Percentiles rank a stretch among this genome's conserved stretches.
phyloP scores from a whole-genome alignment of 768 basidiomycete species.

The Termitomyces sp. region DNA sequence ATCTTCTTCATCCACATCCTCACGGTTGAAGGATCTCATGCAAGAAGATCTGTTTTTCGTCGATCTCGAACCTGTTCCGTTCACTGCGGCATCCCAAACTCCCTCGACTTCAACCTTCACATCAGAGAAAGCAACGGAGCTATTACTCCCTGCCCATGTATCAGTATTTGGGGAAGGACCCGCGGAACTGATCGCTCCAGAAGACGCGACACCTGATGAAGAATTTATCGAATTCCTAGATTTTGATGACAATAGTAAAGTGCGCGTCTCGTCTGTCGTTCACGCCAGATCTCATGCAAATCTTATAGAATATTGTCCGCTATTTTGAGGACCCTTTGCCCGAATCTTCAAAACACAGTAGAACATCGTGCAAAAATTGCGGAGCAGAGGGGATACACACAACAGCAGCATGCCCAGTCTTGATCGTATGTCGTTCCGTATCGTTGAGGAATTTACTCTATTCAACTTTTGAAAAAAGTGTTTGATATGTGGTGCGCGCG shows the following conservation, averaged over 20 bases:
- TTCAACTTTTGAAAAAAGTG: conserved; percentile 41
- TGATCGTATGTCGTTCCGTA: conserved; percentile 49
- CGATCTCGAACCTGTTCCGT: conserved; percentile 37
- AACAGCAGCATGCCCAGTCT: conserved; percentile 60
- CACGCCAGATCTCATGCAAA: not conserved
- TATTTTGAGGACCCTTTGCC: conserved; percentile 56
- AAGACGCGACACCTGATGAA: conserved; percentile 40
- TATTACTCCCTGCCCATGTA: conserved; percentile 72
- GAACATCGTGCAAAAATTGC: conserved; percentile 71
- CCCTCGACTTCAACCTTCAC: conserved; percentile 7
- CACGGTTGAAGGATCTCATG: conserved; percentile 9
- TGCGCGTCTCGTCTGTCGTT: conserved; percentile 21
- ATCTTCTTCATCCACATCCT: conserved; percentile 12
- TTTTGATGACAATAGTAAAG: conserved; percentile 55
- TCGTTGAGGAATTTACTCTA: not conserved
- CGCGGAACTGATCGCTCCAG: conserved; percentile 40
- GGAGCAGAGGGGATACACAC: conserved; percentile 70
- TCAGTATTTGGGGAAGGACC: conserved; percentile 45
- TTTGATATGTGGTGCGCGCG: conserved; percentile 72
- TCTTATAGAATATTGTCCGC: conserved; percentile 45
- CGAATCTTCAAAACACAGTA: conserved; percentile 36
- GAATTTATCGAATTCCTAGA: conserved; percentile 78
- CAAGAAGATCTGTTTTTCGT: conserved; percentile 39
- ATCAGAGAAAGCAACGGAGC: conserved; percentile 16
- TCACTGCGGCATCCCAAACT: conserved; percentile 21